Percentiles rank a stretch among this genome's conserved stretches.
Evolutionary conservation across 371 early-diverging fungal species (phyloP).

Genomic region (Rhizopus sp.): DNA sequence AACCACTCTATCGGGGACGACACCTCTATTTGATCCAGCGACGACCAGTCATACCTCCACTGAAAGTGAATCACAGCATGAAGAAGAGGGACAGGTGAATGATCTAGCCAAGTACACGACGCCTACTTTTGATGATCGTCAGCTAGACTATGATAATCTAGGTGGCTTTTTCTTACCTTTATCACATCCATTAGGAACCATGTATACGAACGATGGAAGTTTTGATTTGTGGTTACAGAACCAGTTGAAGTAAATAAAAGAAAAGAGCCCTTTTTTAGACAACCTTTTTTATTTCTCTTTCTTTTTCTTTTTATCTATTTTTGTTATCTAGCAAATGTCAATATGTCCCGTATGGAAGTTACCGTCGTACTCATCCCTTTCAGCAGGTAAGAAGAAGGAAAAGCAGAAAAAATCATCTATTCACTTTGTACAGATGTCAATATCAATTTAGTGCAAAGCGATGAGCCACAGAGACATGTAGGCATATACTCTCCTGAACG

Average conservation of each 20-base stretch:
- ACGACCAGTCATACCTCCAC: too few species aligned
- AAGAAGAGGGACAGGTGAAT: too few species aligned
- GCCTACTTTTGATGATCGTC: neutral
- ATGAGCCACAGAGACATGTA: neutral
- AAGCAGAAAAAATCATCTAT: too few species aligned
- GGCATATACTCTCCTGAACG: neutral
- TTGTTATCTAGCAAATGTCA: neutral
- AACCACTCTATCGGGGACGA: too few species aligned
- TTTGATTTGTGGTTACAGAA: neutral
- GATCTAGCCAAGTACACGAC: neutral
- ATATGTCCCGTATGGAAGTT: slow-evolving; percentile 4
- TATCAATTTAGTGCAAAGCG: neutral
- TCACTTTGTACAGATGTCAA: neutral
- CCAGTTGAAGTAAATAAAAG: neutral
- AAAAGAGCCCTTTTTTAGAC: neutral
- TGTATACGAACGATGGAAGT: neutral
- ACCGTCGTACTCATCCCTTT: neutral
- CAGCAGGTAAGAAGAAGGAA: neutral
- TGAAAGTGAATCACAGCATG: too few species aligned
- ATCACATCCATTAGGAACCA: neutral
- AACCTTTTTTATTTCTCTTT: neutral
- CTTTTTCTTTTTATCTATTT: neutral
- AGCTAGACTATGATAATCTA: neutral
- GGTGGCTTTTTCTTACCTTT: neutral
- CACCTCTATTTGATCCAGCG: too few species aligned